Evolutionary conservation across 2,329 filamentous ascomycete genomes (phyloP).

Genomic region (Zymoseptoria brevis): DNA sequence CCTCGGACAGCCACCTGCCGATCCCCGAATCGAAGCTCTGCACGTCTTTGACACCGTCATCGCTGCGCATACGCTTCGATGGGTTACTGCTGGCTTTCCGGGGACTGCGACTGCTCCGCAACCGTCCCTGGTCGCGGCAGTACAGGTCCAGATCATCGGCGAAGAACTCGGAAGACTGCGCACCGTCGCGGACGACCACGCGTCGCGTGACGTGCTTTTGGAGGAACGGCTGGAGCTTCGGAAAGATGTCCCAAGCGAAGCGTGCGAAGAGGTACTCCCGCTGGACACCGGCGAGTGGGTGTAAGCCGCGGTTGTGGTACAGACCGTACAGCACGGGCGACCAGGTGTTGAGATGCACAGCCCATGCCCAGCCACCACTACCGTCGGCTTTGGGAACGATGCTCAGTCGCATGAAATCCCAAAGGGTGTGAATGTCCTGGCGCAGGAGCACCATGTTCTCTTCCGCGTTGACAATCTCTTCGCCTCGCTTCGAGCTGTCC

Average conservation of each 20-base stretch:
- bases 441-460: slow-evolving; percentile 17
- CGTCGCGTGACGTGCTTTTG: neutral
- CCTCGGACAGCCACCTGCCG: too few relatives aligned
- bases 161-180: too few relatives aligned
- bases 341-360: neutral
- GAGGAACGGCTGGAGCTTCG: slow-evolving; percentile 25
- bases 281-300: slow-evolving; percentile 15
- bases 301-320: slow-evolving; percentile 8
- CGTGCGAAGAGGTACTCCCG: slow-evolving; percentile 8
- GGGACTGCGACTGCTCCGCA: too few relatives aligned
- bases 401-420: slow-evolving; percentile 15
- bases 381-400: slow-evolving; percentile 13
- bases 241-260: slow-evolving; percentile 11
- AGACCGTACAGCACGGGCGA: slow-evolving; percentile 6
- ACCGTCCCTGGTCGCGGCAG: too few relatives aligned
- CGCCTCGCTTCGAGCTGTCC: slow-evolving; percentile 3
- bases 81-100: too few relatives aligned
- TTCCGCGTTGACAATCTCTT: slow-evolving; percentile 10
- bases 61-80: neutral
- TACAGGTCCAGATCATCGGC: too few relatives aligned
- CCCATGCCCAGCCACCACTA: neutral
- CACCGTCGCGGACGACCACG: too few relatives aligned
- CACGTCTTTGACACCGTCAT: neutral
- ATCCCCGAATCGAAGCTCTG: too few relatives aligned
- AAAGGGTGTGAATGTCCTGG: slow-evolving; percentile 17